phyloP scores from a whole-genome alignment of 2,329 filamentous ascomycete genomes.

The Hypoxylon sp. region DNA sequence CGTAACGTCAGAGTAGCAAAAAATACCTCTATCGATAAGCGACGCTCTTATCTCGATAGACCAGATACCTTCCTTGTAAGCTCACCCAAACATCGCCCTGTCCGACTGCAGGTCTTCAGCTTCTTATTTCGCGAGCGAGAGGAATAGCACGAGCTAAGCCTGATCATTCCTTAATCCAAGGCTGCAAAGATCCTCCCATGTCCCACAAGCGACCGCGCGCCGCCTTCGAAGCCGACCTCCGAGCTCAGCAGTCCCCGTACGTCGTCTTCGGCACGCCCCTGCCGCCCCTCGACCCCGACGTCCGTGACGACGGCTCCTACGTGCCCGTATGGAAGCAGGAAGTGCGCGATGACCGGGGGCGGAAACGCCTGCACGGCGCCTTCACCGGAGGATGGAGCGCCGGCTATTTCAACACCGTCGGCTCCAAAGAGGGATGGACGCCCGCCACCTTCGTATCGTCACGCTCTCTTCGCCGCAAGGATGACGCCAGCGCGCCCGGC shows the following conservation, averaged over 20 bases:
- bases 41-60: too few relatives aligned
- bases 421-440: slow-evolving; percentile 97
- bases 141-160: neutral
- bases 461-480: slow-evolving; percentile 77
- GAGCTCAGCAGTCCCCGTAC: slow-evolving; percentile 73
- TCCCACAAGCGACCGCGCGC: slow-evolving; percentile 80
- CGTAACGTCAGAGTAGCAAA: too few relatives aligned
- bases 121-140: neutral
- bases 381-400: slow-evolving; percentile 98
- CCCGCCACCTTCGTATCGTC: slow-evolving; percentile 93
- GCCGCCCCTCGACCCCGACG: slow-evolving; percentile 76
- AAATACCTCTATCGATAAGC: too few relatives aligned
- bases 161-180: neutral
- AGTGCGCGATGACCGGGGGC: slow-evolving; percentile 88
- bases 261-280: slow-evolving; percentile 85
- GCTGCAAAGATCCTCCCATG: slow-evolving; percentile 57
- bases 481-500: slow-evolving; percentile 51
- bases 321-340: slow-evolving; percentile 99
- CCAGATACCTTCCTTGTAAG: too few relatives aligned
- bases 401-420: slow-evolving; percentile 98
- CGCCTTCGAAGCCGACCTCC: slow-evolving; percentile 78
- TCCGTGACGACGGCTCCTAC: slow-evolving; percentile 89
- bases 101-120: neutral
- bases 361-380: slow-evolving; percentile 91
- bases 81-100: too few relatives aligned